phyloP scores from a whole-genome alignment of 2,329 filamentous ascomycete species.

The Periconia macrospinosa region DNA sequence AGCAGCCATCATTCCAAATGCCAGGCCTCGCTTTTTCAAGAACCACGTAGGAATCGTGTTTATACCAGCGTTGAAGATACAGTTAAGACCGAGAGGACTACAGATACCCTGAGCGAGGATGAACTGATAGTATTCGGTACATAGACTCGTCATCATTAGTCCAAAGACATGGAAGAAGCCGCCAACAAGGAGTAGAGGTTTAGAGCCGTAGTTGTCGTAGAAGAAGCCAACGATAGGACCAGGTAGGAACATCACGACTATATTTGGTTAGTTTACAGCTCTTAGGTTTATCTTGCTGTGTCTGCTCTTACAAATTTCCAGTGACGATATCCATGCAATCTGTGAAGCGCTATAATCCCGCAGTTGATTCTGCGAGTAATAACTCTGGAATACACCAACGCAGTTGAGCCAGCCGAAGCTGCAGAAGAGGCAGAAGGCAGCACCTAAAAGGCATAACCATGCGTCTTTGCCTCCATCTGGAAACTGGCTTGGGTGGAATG shows the following conservation, averaged over 20 bases:
- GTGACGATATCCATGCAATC: slow-evolving; percentile 52
- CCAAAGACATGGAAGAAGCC: slow-evolving; percentile 62
- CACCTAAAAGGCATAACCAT: slow-evolving; percentile 34
- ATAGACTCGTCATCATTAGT: slow-evolving; percentile 65
- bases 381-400: slow-evolving; percentile 51
- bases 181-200: slow-evolving; percentile 56
- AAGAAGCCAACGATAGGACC: slow-evolving; percentile 66
- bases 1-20: slow-evolving; percentile 54
- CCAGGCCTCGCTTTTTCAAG: slow-evolving; percentile 53
- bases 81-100: slow-evolving; percentile 55
- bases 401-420: slow-evolving; percentile 49
- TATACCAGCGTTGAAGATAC: slow-evolving; percentile 56
- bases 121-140: slow-evolving; percentile 58
- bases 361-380: slow-evolving; percentile 50
- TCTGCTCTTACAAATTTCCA: slow-evolving; percentile 19
- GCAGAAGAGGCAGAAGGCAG: slow-evolving; percentile 31
- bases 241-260: slow-evolving; percentile 50
- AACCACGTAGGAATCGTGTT: slow-evolving; percentile 50
- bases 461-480: slow-evolving; percentile 43
- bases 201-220: slow-evolving; percentile 66
- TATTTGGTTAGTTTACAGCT: slow-evolving; percentile 40
- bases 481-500: slow-evolving; percentile 35
- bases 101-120: slow-evolving; percentile 58
- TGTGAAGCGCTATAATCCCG: slow-evolving; percentile 39
- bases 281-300: not conserved